Evolutionary conservation across 1,284 basidiomycete species (phyloP).

Genomic region (Phlebopus sp.): DNA sequence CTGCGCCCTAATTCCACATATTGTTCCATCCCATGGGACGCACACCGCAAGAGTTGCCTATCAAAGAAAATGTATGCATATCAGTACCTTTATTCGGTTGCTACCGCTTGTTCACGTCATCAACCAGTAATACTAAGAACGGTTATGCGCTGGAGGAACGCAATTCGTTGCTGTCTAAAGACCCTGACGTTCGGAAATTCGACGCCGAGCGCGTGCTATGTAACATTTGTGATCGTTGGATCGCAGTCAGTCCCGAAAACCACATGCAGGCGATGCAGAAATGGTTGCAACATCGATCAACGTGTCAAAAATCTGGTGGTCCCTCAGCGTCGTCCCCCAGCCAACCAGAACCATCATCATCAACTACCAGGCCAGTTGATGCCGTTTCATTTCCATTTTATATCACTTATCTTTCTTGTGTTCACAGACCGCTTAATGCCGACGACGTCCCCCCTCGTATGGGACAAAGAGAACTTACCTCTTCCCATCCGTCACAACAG

Average conservation of each 20-base stretch:
- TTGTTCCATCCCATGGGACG: constrained; percentile 83
- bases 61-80: constrained; percentile 62
- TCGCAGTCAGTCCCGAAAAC: constrained; percentile 51
- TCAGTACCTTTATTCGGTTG: constrained; percentile 8
- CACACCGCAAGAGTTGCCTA: constrained; percentile 71
- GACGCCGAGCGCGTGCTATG: constrained; percentile 69
- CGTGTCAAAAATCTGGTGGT: constrained; percentile 38
- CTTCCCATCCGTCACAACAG: constrained; percentile 10
- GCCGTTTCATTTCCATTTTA: not conserved
- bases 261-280: constrained; percentile 50
- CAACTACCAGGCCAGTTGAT: constrained; percentile 22
- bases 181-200: constrained; percentile 66
- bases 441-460: constrained; percentile 13
- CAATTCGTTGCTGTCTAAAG: constrained; percentile 53
- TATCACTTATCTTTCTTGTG: not conserved
- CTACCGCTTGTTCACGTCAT: constrained; percentile 12
- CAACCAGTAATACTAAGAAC: constrained; percentile 43
- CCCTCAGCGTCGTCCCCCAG: constrained; percentile 8
- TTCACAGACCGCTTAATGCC: constrained; percentile 11
- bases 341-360: constrained; percentile 24
- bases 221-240: constrained; percentile 64
- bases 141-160: constrained; percentile 58
- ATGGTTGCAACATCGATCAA: constrained; percentile 50
- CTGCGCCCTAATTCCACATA: constrained; percentile 78
- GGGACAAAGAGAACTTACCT: constrained; percentile 14